Percentiles rank a stretch among this genome's conserved stretches.
These are phyloP conservation scores for Pilatotrama ljubarskyi DNA, from an alignment of 768 basidiomycete genomes.

Conservation along the genomic window DNA sequence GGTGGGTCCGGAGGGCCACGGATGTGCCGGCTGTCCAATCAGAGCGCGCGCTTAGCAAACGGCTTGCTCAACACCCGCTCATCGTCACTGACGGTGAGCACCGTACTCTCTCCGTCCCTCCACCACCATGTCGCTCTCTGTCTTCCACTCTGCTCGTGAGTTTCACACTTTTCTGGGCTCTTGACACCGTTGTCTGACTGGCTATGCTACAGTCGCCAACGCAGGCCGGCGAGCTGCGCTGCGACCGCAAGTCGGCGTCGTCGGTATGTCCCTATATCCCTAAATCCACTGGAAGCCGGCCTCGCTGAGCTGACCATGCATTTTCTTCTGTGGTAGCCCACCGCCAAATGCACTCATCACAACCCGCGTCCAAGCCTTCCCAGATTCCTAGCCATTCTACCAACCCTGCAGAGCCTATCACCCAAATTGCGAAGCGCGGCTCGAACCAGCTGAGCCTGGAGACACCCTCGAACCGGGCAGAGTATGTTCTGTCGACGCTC, in stretches of 20 bases:
- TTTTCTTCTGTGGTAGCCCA: conserved; percentile 35
- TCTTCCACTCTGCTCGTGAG: conserved; percentile 38
- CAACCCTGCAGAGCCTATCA: conserved; percentile 55
- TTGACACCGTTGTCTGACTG: background rate
- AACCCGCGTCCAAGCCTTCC: conserved; percentile 39
- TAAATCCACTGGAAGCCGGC: background rate
- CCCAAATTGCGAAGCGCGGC: conserved; percentile 70
- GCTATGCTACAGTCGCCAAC: conserved; percentile 34
- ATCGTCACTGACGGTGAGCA: conserved; percentile 26
- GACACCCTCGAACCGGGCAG: conserved; percentile 78
- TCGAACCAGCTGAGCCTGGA: conserved; percentile 87
- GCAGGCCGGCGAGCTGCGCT: conserved; percentile 47
- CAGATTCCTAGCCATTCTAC: conserved; percentile 46
- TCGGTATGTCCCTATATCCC: conserved; percentile 36
- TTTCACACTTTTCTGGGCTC: background rate
- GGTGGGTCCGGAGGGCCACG: conserved; percentile 3
- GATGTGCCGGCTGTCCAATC: conserved; percentile 19
- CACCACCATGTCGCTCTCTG: conserved; percentile 49
- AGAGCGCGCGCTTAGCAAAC: conserved; percentile 19
- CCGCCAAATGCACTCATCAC: conserved; percentile 60
- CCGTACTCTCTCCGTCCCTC: conserved; percentile 9
- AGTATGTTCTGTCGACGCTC: conserved; percentile 94
- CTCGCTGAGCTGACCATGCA: background rate
- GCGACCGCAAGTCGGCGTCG: conserved; percentile 45
- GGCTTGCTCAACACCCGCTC: conserved; percentile 15